phyloP scores from a whole-genome alignment of 345 rosid species.

The Reutealis trisperma region DNA sequence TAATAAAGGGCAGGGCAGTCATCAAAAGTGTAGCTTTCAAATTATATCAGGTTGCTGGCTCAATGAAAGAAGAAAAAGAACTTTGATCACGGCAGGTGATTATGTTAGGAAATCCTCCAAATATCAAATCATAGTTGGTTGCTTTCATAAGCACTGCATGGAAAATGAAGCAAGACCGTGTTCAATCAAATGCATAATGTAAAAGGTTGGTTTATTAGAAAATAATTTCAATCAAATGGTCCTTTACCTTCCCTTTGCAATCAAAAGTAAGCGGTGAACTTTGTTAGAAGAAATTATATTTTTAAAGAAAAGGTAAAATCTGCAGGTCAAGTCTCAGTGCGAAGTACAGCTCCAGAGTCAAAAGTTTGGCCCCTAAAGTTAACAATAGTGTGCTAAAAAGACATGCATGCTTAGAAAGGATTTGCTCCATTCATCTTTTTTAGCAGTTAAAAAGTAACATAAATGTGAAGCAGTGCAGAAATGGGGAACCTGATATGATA shows the following conservation, averaged over 20 bases:
- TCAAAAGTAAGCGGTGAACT: background rate
- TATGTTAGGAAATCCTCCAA: background rate
- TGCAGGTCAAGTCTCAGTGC: background rate
- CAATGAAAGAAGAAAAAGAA: background rate
- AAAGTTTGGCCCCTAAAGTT: too few relatives aligned
- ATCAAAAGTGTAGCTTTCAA: background rate
- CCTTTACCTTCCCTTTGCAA: background rate
- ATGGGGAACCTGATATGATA: too few relatives aligned
- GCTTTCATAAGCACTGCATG: background rate
- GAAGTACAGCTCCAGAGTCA: background rate
- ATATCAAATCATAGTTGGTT: background rate
- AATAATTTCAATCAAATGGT: background rate
- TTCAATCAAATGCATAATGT: background rate
- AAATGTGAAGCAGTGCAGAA: too few relatives aligned
- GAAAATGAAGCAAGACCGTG: background rate
- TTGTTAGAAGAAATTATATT: background rate
- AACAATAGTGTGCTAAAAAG: too few relatives aligned
- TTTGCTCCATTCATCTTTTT: too few relatives aligned
- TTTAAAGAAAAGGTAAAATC: background rate
- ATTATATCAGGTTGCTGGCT: background rate
- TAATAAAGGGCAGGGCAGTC: background rate
- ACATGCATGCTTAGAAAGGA: too few relatives aligned
- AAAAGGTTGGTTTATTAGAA: background rate
- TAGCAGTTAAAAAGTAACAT: too few relatives aligned
- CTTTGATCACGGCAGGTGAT: background rate